Base-by-base conservation (phyloP, 345 rosid species). In the Brassica incana region DNA sequence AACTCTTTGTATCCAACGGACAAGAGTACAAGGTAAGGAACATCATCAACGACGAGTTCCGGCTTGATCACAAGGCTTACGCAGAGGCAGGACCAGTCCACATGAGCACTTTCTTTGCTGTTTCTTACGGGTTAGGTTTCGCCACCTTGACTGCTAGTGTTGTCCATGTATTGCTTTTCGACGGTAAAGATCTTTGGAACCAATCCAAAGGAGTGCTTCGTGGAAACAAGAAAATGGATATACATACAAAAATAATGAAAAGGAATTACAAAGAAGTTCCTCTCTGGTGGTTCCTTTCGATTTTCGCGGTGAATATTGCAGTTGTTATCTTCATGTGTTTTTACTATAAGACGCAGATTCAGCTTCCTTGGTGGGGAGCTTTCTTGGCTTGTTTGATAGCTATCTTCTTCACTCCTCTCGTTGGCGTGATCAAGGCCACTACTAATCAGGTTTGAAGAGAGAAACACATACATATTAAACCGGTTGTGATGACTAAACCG, bases 341-440 rank as follows among this genome's bases (percentile, higher is more conserved):
- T 61, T 52, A 89, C 77, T 89, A 90, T 78, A 81, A 89, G 1
- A 82, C 77, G 2, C 66, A 89, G 29, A 88, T 94, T 69, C 98
- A 91, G 36, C 81, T 91, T 88, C 95, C 89, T 3, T 94, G 97
- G 97, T 94, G 97, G 97, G 96, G 92, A 10, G 91, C 90, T 18
- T 66, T 92, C 68, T 82, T 90, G 59, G 95, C 96, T 81, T 94
- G 96, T 78, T 85, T 67, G 27, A 86, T 92, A 29, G 92, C 98
- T 45, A 35, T 94, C 16, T 83, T 87, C 85, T 94, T 87, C 86
- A 92, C 98, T 72, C 93, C 93, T 65, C 96, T 94, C 0, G 81
- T 94, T 33, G 98, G 98, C 54, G 85, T 92, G 43, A 90, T 94
- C 79, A 64, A 8, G 67, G 92, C 97, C 40, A 91, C 97, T 40